Evolutionary conservation across 1,139 yeast species (phyloP), one percentile per base, ranked within the genome.

Genomic region (Candida frijolesensis): DNA sequence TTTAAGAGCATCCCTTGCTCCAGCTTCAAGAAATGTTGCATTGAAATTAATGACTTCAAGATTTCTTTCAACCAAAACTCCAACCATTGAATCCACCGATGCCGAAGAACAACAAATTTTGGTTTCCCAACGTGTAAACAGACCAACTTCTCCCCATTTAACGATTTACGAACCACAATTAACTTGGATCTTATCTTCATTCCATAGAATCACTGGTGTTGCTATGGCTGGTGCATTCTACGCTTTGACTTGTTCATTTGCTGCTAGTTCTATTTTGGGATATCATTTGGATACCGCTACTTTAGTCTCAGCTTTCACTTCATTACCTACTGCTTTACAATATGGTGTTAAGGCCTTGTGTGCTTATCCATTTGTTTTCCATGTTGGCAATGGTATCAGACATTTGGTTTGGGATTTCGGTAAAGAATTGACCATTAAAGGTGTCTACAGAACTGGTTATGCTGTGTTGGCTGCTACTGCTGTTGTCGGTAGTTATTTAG

Each of bases 381-480:
- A 94, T 71, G 66, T 80, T 47, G 82, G 78, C 68, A 91, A 92
- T 70, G 97, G 98, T 62, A 57, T 92, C 56, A 89, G 99, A 81
- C 99, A 94, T 70, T 76, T 92, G 72, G 65, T 89, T 52, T 94
- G 98, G 98, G 98, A 94, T 70, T 68, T 84, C 50, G 96, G 96
- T 65, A 78, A 74, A 60, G 89, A 87, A 69, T 81, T 92, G 68
- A 80, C 91, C 56, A 63, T 89, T 59, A 82, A 85, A 67, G 97
- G 96, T 60, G 97, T 95, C 54, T 88, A 88, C 82, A 83, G 88
- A 74, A 91, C 97, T 45, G 98, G 97, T 57, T 90, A 90, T 71
- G 74, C 82, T 48, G 96, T 91, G 29, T 69, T 91, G 56, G 97
- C 85, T 35, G 74, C 82, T 60, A 76, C 96, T 46, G 87, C 86